Evolutionary conservation across 257 asterid species (phyloP), one percentile per base, ranked within the genome.

Genomic region (Misopates orontium): DNA sequence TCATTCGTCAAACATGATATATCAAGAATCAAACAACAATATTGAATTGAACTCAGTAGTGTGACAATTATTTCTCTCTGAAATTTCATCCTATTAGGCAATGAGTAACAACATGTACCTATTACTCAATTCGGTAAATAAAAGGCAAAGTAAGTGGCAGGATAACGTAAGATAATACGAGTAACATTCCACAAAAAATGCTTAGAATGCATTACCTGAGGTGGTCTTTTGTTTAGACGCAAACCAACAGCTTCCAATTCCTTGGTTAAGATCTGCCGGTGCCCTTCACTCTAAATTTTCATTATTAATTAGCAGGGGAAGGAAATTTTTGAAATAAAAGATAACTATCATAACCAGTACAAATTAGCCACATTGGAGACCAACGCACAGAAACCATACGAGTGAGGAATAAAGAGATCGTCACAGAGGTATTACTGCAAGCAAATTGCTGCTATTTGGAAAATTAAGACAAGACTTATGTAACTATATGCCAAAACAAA

Each of bases 181-280:
- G 8, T 8, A 36, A 70, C 60, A 61, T 24, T 49, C 61, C 47
- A 65, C 20, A 14, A 36, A 45, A 56, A 73, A 62, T 41, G 72
- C 32, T 60, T 17, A 28, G 60, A 62, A 63, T 42, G 64, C 73
- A 73, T 82, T 84, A 90, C 97, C 69, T 94, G 96, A 79, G 98
- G 97, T 31, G 97, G 98, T 54, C 67, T 77, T 85, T 94, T 94
- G 85, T 94, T 94, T 72, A 94, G 69, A 40, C 99, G 97, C 77
- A 94, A 85, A 58, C 99, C 99, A 73, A 94, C 99, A 68, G 99
- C 89, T 85, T 94, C 99, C 85, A 94, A 82, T 79, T 94, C 99
- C 83, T 72, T 87, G 4, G 99, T 94, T 67, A 94, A 78, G 84
- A 94, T 94, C 75, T 94, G 99, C 4, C 99, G 88, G 76, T 94